phyloP scores from a whole-genome alignment of 1,139 yeast species.

The Sugiyamaella novakii region DNA sequence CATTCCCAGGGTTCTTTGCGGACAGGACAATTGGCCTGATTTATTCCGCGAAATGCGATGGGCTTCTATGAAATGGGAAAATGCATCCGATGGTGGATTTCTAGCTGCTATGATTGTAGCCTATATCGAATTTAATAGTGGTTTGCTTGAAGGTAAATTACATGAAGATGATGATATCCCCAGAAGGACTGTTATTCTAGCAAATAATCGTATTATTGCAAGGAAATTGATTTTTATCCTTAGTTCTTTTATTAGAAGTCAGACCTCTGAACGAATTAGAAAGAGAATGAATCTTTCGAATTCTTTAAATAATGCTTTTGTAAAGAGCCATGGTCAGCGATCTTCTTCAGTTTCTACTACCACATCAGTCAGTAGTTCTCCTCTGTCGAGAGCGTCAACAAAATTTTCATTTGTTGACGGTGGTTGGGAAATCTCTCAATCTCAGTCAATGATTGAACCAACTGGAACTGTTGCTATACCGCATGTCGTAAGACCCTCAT shows the following conservation, averaged over 20 bases:
- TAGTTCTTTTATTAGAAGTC: constrained; percentile 30
- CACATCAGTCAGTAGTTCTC: constrained; percentile 17
- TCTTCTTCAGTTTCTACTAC: constrained; percentile 14
- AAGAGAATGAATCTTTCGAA: constrained; percentile 15
- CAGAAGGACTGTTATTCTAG: constrained; percentile 34
- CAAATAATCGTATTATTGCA: constrained; percentile 31
- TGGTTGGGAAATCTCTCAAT: constrained; percentile 37
- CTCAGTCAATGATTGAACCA: constrained; percentile 27
- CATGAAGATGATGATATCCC: constrained; percentile 24
- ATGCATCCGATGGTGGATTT: constrained; percentile 20
- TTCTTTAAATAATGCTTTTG: constrained; percentile 12
- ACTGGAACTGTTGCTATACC: constrained; percentile 32
- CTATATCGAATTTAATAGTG: constrained; percentile 28
- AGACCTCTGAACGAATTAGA: constrained; percentile 22
- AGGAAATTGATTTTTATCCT: constrained; percentile 34
- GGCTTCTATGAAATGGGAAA: constrained; percentile 26
- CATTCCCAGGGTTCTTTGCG: constrained; percentile 39
- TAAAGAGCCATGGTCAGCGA: constrained; percentile 5
- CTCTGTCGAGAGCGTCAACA: constrained; percentile 21
- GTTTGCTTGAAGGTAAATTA: constrained; percentile 12
- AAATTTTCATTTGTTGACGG: constrained; percentile 25
- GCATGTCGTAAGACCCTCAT: constrained; percentile 35
- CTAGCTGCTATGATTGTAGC: constrained; percentile 29
- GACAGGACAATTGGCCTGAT: constrained; percentile 37
- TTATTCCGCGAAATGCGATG: constrained; percentile 30